These are phyloP conservation scores for Anastatica hierochuntica DNA, from an alignment of 345 rosid genomes.

Conservation along the genomic window DNA sequence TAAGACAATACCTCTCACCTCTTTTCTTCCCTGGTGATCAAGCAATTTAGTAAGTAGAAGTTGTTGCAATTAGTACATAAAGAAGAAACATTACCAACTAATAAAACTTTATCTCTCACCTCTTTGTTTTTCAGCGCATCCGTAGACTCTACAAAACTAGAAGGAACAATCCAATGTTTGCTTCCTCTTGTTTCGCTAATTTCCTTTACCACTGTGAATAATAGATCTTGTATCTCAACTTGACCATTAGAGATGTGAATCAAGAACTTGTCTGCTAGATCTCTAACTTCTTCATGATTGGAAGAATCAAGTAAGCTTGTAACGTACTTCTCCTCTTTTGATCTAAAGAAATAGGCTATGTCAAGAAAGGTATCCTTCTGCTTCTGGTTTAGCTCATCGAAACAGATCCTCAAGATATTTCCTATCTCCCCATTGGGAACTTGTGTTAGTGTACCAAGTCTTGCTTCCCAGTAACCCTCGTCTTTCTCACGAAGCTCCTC, in stretches of 20 bases:
- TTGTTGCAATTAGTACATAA: not conserved
- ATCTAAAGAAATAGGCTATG: slow-evolving; percentile 31
- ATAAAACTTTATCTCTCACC: not conserved
- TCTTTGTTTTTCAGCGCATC: not conserved
- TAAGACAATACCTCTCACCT: slow-evolving; percentile 15
- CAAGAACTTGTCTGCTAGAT: slow-evolving; percentile 16
- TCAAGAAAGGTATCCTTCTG: slow-evolving; percentile 28
- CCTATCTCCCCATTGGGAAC: slow-evolving; percentile 8
- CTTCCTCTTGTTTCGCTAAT: not conserved
- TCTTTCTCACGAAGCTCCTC: not conserved
- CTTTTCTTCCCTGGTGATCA: slow-evolving; percentile 14
- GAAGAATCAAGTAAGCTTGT: not conserved
- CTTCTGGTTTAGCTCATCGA: slow-evolving; percentile 2
- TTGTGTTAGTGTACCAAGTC: not conserved
- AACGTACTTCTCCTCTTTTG: not conserved
- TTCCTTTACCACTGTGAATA: slow-evolving; percentile 6
- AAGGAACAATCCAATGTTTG: slow-evolving; percentile 7
- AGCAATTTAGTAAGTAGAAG: not conserved
- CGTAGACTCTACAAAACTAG: not conserved
- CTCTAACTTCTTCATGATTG: not conserved
- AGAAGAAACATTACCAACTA: not conserved
- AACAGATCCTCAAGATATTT: slow-evolving; percentile 18
- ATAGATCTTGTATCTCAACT: slow-evolving; percentile 20
- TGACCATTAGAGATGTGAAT: not conserved
- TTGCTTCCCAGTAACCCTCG: slow-evolving; percentile 12